Base-by-base conservation (phyloP, 208 protist genomes). In the Zelonia costaricensis region DNA sequence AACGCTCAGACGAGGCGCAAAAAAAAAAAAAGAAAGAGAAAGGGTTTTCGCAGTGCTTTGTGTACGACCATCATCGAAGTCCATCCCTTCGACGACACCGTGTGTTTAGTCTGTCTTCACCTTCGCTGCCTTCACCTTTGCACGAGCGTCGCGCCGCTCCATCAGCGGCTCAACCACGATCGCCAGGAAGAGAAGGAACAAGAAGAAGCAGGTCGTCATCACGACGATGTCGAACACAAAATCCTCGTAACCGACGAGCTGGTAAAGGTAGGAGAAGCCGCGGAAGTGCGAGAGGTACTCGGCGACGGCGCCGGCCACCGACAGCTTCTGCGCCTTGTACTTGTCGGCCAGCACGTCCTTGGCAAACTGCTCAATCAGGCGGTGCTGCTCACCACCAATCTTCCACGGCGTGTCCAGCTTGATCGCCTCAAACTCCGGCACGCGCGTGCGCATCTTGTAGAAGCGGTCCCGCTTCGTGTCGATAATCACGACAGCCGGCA, bases 401-500 rank as follows among this genome's bases (percentile, higher is more conserved):
- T 38, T 38, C 90, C 90, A 96, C 25, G 90, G 90, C 1, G 70
- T 61, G 18, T 76, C 18, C 23, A 39, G 35, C 67, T 93, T 93
- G 31, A 93, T 84, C 13, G 22, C 66, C 69, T 92, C 82, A 47
- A 93, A 90, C 16, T 49, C 62, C 16, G 79, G 84, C 6, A 78
- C 62, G 43, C 73, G 80, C 3, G 57, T 88, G 62, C 76, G 60
- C 52, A 84, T 68, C 28, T 83, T 78, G 69, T 78, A 95, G 38
- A 91, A 63, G 31, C 84, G 80, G 39, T 92, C 71, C 12, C 83
- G 83, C 45, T 74, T 59, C 20, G 82, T 76, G 69, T 95, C 90
- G 25, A 93, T 76, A 31, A 93, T 74, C 36, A 96, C 1, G 31
- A 96, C 62, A n/a, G 86, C 79, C 5, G 90, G 90, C 35, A 93